Conservation (phyloP, 345 rosid species). For the Zanthoxylum bungeanum region DNA sequence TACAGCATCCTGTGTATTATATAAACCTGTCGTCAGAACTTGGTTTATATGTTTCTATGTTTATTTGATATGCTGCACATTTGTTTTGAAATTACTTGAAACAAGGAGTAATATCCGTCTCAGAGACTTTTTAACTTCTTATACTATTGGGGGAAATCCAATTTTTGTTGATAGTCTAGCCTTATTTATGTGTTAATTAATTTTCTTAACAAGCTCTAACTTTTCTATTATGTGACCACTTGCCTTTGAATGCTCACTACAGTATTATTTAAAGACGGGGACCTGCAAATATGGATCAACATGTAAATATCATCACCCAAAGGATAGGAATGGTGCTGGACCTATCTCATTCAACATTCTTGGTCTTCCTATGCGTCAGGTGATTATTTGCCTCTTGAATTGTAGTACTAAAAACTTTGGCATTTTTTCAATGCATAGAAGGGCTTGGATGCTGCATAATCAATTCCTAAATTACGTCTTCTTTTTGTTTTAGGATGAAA, state of each 20-base stretch:
- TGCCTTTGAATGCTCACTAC: slow-evolving; percentile 17
- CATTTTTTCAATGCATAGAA: neutral
- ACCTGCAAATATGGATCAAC: slow-evolving; percentile 81
- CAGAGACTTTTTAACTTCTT: neutral
- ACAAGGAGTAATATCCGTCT: neutral
- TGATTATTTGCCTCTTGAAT: slow-evolving; percentile 12
- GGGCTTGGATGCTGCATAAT: neutral
- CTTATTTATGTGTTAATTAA: neutral
- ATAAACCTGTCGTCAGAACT: neutral
- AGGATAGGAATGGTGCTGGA: slow-evolving; percentile 85
- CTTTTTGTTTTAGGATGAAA: slow-evolving; percentile 51
- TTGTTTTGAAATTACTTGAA: neutral
- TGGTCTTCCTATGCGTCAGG: slow-evolving; percentile 83
- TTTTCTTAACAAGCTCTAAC: neutral
- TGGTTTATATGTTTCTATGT: neutral
- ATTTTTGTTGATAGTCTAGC: slow-evolving; percentile 2
- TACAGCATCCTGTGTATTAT: neutral
- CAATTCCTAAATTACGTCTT: neutral
- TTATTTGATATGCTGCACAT: neutral
- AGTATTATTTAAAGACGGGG: slow-evolving; percentile 83
- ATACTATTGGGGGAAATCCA: neutral
- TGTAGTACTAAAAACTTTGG: neutral
- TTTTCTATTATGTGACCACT: neutral
- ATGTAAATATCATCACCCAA: slow-evolving; percentile 88
- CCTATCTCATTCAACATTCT: slow-evolving; percentile 60